These are phyloP conservation scores for Rhynchosporium agropyri DNA, from an alignment of 2,329 filamentous ascomycete genomes.

Conservation along the genomic window DNA sequence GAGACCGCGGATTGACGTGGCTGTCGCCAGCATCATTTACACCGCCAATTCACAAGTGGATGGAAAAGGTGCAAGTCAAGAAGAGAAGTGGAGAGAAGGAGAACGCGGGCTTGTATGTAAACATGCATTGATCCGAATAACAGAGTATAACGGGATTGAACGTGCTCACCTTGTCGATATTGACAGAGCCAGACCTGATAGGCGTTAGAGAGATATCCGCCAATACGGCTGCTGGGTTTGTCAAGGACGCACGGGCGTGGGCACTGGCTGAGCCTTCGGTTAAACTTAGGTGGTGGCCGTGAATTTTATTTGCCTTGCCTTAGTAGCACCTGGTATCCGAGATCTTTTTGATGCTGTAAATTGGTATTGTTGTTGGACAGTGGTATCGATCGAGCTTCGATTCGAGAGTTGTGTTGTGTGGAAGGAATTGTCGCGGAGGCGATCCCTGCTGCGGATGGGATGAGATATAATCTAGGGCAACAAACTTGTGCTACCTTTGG, in stretches of 20 bases:
- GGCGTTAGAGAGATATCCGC: constrained; percentile 35
- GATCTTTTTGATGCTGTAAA: constrained; percentile 20
- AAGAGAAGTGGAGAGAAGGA: constrained; percentile 18
- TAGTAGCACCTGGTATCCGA: constrained; percentile 26
- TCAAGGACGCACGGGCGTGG: constrained; percentile 36
- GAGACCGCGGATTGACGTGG: constrained; percentile 5
- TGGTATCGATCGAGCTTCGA: constrained; percentile 19
- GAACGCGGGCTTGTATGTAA: constrained; percentile 30
- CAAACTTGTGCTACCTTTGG: constrained; percentile 12
- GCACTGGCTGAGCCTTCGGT: constrained; percentile 29
- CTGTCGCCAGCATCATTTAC: constrained; percentile 16
- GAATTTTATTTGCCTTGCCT: constrained; percentile 19
- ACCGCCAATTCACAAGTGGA: constrained; percentile 36
- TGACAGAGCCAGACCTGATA: constrained; percentile 27
- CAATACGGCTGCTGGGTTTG: constrained; percentile 38
- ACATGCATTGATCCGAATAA: constrained; percentile 37
- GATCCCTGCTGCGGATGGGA: constrained; percentile 15
- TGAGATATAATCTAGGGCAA: not conserved
- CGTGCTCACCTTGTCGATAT: constrained; percentile 30
- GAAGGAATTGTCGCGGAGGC: constrained; percentile 1
- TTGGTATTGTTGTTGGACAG: not conserved
- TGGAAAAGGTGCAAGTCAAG: constrained; percentile 22
- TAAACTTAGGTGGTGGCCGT: constrained; percentile 27
- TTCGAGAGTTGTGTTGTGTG: constrained; percentile 1
- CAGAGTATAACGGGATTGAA: not conserved